These are phyloP conservation scores for Aureobasidium sp. DNA, from an alignment of 2,329 filamentous ascomycete genomes.

Conservation along the genomic window DNA sequence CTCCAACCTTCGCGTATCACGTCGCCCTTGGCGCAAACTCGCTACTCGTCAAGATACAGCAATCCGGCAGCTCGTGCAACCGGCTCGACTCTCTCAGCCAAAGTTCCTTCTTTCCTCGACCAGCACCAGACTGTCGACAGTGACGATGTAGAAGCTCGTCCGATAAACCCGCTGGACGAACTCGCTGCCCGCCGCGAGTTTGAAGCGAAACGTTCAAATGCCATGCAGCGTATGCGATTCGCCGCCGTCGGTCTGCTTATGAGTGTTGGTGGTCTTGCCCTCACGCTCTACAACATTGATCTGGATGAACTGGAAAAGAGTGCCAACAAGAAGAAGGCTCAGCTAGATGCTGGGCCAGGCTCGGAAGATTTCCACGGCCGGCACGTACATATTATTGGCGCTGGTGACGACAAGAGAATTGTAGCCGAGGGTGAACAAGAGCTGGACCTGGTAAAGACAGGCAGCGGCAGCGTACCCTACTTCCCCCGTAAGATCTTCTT, in stretches of 20 bases:
- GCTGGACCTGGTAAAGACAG: slow-evolving; percentile 68
- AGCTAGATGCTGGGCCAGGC: slow-evolving; percentile 26
- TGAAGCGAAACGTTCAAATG: slow-evolving; percentile 23
- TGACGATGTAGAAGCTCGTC: background rate
- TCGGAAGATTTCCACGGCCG: slow-evolving; percentile 41
- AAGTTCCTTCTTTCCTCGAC: slow-evolving; percentile 10
- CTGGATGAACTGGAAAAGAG: slow-evolving; percentile 24
- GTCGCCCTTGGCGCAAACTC: background rate
- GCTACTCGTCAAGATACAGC: slow-evolving; percentile 26
- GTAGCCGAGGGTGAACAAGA: slow-evolving; percentile 44
- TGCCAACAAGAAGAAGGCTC: slow-evolving; percentile 18
- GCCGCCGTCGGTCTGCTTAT: slow-evolving; percentile 28
- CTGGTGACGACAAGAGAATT: slow-evolving; percentile 46
- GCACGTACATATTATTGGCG: slow-evolving; percentile 51
- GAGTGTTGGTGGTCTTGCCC: slow-evolving; percentile 22
- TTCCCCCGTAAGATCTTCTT: slow-evolving; percentile 68
- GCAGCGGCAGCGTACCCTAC: slow-evolving; percentile 66
- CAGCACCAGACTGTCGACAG: slow-evolving; percentile 4
- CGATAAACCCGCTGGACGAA: slow-evolving; percentile 18
- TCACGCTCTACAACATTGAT: slow-evolving; percentile 25
- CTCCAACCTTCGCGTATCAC: background rate
- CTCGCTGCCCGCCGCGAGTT: slow-evolving; percentile 18
- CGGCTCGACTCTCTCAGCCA: slow-evolving; percentile 15
- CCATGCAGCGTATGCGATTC: slow-evolving; percentile 26
- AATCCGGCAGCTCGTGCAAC: slow-evolving; percentile 22